Percentiles rank a stretch among this genome's conserved stretches.
Conservation (phyloP, 1,284 basidiomycete genomes). For the Paramarasmius palmivorus region DNA sequence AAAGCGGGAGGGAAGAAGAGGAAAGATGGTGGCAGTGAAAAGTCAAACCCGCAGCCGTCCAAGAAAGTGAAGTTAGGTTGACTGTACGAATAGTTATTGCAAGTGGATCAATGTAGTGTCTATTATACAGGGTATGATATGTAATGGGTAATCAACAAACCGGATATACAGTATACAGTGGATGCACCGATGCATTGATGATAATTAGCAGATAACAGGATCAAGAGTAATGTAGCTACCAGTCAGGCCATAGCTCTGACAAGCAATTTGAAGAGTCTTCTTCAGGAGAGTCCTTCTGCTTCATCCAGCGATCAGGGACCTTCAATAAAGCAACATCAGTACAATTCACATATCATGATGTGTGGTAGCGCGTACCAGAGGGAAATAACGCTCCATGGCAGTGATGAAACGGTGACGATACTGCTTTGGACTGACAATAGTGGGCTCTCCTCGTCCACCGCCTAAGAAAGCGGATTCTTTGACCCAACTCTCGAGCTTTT, state of each 20-base stretch:
- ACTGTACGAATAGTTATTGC: constrained; percentile 16
- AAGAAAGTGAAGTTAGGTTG: constrained; percentile 66
- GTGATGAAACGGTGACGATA: constrained; percentile 87
- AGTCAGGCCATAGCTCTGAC: constrained; percentile 19
- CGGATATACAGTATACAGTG: constrained; percentile 3
- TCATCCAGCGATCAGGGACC: constrained; percentile 89
- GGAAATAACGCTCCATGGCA: constrained; percentile 93
- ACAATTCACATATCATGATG: neutral
- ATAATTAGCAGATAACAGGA: neutral
- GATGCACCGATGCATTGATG: neutral
- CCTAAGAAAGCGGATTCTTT: constrained; percentile 93
- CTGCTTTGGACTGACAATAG: constrained; percentile 86
- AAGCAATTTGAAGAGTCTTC: constrained; percentile 59
- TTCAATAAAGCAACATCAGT: constrained; percentile 26
- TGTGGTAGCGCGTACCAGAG: constrained; percentile 59
- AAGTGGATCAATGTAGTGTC: neutral
- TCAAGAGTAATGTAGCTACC: constrained; percentile 9
- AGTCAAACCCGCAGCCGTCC: constrained; percentile 58
- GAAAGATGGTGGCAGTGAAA: constrained; percentile 63
- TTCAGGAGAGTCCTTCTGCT: constrained; percentile 73
- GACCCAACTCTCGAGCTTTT: constrained; percentile 96
- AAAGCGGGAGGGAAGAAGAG: constrained; percentile 54
- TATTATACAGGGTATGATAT: constrained; percentile 2
- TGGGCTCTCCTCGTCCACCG: constrained; percentile 83
- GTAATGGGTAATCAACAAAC: constrained; percentile 2